Evolutionary conservation across 805 yeast genomes (phyloP).

Genomic region (Saccharomycopsis malanga): DNA sequence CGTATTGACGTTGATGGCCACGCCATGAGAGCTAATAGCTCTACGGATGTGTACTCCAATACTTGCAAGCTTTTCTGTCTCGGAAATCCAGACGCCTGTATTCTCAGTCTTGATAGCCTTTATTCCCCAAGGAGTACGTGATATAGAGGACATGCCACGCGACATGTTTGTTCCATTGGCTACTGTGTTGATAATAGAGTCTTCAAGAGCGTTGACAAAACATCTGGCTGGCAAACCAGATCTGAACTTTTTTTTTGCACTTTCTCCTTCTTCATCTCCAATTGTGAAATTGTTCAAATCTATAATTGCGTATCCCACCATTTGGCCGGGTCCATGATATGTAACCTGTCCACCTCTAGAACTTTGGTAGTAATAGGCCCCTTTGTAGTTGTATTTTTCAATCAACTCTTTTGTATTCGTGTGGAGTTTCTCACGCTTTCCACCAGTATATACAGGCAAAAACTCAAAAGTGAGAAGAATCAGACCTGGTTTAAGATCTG

Average conservation of each 20-base stretch:
- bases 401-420: conserved; percentile 28
- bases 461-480: conserved; percentile 77
- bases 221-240: conserved; percentile 47
- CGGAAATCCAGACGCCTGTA: conserved; percentile 83
- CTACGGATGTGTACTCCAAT: conserved; percentile 84
- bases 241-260: conserved; percentile 25
- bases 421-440: conserved; percentile 65
- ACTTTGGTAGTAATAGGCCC: conserved; percentile 67
- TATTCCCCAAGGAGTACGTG: conserved; percentile 22
- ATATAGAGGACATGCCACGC: neutral
- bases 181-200: conserved; percentile 45
- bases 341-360: conserved; percentile 94
- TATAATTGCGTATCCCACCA: conserved; percentile 74
- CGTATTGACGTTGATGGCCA: conserved; percentile 72
- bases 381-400: conserved; percentile 30
- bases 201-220: conserved; percentile 57
- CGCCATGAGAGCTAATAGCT: conserved; percentile 82
- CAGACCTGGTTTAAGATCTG: conserved; percentile 49
- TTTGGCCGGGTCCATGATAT: conserved; percentile 94
- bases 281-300: conserved; percentile 53
- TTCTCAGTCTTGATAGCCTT: conserved; percentile 45
- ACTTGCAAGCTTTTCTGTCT: conserved; percentile 66
- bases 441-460: conserved; percentile 84
- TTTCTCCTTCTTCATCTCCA: neutral
- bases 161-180: conserved; percentile 12